Percentiles rank a stretch among this genome's conserved stretches.
These are phyloP conservation scores for Saturnispora gosingensis DNA, from an alignment of 805 yeast genomes.

Conservation along the genomic window DNA sequence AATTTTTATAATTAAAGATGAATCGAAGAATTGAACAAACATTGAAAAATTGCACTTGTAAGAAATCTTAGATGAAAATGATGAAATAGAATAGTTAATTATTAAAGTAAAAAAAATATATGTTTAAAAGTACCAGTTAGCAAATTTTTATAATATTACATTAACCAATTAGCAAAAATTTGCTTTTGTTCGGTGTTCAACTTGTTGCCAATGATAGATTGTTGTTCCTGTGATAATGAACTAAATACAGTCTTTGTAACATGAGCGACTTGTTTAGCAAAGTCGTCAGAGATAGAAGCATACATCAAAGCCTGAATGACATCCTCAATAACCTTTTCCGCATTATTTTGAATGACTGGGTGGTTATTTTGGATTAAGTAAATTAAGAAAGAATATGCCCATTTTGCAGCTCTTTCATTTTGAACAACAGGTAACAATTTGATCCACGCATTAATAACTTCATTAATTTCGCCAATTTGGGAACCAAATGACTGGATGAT, in stretches of 20 bases:
- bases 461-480: slow-evolving; percentile 49
- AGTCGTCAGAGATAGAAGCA: slow-evolving; percentile 59
- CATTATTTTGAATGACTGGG: slow-evolving; percentile 41
- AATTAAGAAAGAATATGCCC: slow-evolving; percentile 64
- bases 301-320: slow-evolving; percentile 69
- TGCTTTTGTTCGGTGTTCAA: slow-evolving; percentile 54
- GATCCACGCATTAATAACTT: slow-evolving; percentile 68
- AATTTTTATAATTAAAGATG: neutral
- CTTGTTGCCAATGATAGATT: slow-evolving; percentile 50
- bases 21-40: neutral
- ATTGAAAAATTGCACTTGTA: neutral
- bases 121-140: neutral
- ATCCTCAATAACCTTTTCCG: slow-evolving; percentile 54
- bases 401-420: slow-evolving; percentile 85
- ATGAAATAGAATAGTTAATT: neutral
- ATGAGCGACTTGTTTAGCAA: slow-evolving; percentile 50
- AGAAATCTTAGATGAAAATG: neutral
- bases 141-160: slow-evolving; percentile 7
- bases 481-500: slow-evolving; percentile 59
- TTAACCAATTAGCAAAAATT: slow-evolving; percentile 33
- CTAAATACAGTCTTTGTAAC: slow-evolving; percentile 58
- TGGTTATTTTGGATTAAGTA: slow-evolving; percentile 64
- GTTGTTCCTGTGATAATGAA: slow-evolving; percentile 59
- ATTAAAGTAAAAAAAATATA: neutral
- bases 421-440: slow-evolving; percentile 69